Evolutionary conservation across 2,329 filamentous ascomycete species (phyloP).

Genomic region (Phialocephala subalpina): DNA sequence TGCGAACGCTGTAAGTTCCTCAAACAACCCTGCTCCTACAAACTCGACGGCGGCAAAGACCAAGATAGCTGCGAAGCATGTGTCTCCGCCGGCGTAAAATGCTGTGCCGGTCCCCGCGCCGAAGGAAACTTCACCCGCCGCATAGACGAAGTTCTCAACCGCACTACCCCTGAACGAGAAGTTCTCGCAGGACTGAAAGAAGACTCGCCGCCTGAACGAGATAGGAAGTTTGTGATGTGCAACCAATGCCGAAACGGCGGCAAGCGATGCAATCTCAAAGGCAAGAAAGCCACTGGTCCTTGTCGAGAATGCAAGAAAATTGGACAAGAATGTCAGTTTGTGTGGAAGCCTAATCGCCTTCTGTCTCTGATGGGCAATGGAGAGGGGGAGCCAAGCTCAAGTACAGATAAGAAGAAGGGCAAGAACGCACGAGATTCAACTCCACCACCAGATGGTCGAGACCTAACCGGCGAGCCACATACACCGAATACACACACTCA

Average conservation of each 20-base stretch:
- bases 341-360: background rate
- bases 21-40: constrained; percentile 32
- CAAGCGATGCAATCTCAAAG: constrained; percentile 28
- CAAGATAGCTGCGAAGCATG: constrained; percentile 34
- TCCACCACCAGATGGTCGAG: background rate
- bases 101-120: constrained; percentile 30
- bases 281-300: constrained; percentile 31
- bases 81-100: constrained; percentile 26
- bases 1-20: constrained; percentile 37
- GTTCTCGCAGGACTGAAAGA: background rate
- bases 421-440: background rate
- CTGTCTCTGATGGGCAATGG: background rate
- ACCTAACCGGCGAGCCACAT: background rate
- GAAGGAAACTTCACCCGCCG: constrained; percentile 8
- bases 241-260: constrained; percentile 31
- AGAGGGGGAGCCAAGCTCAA: background rate
- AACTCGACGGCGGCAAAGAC: constrained; percentile 30
- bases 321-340: constrained; percentile 31
- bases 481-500: background rate
- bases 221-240: constrained; percentile 29
- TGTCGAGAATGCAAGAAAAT: constrained; percentile 31
- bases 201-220: background rate
- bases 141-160: constrained; percentile 8
- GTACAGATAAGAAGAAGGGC: background rate
- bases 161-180: background rate